Conservation (phyloP, 345 rosid genomes). For the Moricandia arvensis region DNA sequence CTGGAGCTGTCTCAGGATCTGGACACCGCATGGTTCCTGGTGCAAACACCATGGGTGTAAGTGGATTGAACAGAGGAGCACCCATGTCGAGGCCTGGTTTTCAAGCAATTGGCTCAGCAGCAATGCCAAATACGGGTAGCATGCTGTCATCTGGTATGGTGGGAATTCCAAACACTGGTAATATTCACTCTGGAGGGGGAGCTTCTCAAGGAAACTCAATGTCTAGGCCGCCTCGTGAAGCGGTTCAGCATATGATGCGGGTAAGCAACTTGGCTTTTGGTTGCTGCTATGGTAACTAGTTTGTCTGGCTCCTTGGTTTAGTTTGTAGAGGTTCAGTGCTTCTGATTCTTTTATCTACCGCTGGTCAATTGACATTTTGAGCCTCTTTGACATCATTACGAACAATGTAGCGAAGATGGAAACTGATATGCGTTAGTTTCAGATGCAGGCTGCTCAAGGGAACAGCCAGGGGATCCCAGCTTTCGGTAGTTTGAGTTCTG, state of each 20-base stretch:
- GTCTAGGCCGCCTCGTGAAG: conserved; percentile 77
- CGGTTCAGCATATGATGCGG: conserved; percentile 71
- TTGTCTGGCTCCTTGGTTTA: conserved; percentile 14
- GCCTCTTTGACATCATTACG: conserved; percentile 48
- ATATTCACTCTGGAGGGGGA: conserved; percentile 63
- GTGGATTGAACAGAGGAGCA: conserved; percentile 68
- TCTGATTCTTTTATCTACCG: conserved; percentile 1
- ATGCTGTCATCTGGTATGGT: conserved; percentile 68
- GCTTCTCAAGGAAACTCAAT: conserved; percentile 72
- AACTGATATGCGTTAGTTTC: conserved; percentile 54
- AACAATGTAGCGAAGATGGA: conserved; percentile 54
- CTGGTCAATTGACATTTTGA: conserved; percentile 24
- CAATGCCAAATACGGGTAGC: conserved; percentile 60
- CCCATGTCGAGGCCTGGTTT: conserved; percentile 75
- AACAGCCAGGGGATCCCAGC: conserved; percentile 63
- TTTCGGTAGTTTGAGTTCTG: conserved; percentile 66
- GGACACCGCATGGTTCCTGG: conserved; percentile 59
- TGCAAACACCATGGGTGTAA: conserved; percentile 70
- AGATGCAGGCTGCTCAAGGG: conserved; percentile 75
- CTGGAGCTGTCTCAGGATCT: conserved; percentile 66
- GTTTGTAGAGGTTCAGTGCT: conserved; percentile 20
- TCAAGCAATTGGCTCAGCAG: conserved; percentile 72
- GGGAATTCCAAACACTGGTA: conserved; percentile 66
- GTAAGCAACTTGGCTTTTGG: conserved; percentile 43
- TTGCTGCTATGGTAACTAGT: conserved; percentile 12